Conservation (phyloP, 2,329 filamentous ascomycete species). For the Rachicladosporium sp. region DNA sequence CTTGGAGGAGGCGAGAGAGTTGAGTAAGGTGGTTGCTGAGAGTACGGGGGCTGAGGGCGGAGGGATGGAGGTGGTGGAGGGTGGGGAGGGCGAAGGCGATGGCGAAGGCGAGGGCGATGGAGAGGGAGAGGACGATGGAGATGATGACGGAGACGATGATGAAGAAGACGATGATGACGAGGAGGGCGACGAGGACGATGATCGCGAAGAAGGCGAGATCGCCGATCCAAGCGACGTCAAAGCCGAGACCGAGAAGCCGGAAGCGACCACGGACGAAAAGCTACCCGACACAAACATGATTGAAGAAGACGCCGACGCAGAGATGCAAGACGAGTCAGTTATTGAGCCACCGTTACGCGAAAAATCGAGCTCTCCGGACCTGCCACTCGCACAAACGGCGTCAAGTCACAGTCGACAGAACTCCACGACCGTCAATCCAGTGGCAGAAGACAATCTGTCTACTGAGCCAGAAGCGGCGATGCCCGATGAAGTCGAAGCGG, state of each 20-base stretch:
- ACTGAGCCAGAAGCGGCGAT: no score
- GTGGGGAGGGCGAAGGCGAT: constrained; percentile 33
- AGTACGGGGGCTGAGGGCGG: constrained; percentile 28
- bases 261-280: constrained; percentile 3
- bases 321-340: no score
- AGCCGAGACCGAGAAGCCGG: constrained; percentile 6
- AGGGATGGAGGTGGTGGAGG: constrained; percentile 31
- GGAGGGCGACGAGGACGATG: constrained; percentile 14
- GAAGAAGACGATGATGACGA: constrained; percentile 24
- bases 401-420: no score
- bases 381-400: no score
- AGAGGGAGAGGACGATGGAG: constrained; percentile 27
- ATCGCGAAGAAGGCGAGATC: constrained; percentile 9
- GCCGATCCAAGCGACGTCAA: constrained; percentile 5
- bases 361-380: no score
- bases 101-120: constrained; percentile 38
- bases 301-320: no score
- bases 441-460: no score
- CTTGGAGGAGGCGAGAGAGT: constrained; percentile 29
- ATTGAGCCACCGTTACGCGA: no score
- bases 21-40: constrained; percentile 26
- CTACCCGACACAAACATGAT: not conserved
- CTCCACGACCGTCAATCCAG: no score
- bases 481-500: no score
- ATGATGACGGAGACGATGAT: constrained; percentile 33